These are phyloP conservation scores for Urochloa ruziziensis DNA, from an alignment of 176 grass and related monocot genomes.

Conservation along the genomic window DNA sequence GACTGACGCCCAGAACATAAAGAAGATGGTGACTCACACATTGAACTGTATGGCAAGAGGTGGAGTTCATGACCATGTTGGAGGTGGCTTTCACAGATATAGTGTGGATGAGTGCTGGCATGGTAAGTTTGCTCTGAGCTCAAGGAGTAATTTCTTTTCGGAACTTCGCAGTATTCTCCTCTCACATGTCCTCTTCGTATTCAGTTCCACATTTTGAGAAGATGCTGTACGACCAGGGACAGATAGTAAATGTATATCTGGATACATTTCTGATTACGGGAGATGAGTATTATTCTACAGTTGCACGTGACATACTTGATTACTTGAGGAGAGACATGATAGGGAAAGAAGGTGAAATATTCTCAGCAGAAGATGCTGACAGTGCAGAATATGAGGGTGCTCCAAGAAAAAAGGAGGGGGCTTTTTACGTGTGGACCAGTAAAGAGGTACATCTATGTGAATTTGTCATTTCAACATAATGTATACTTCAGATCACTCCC, in stretches of 20 bases:
- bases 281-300: constrained; percentile 65
- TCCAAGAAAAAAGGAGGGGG: constrained; percentile 80
- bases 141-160: not conserved
- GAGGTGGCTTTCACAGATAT: constrained; percentile 96
- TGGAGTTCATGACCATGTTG: constrained; percentile 90
- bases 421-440: constrained; percentile 90
- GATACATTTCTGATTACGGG: constrained; percentile 77
- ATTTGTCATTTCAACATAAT: not conserved
- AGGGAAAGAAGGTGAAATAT: constrained; percentile 84
- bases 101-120: constrained; percentile 98
- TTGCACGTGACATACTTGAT: constrained; percentile 81
- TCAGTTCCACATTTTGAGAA: constrained; percentile 99
- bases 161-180: constrained; percentile 2
- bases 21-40: constrained; percentile 79
- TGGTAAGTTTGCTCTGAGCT: constrained; percentile 45
- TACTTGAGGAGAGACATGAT: constrained; percentile 98
- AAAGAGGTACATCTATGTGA: constrained; percentile 55
- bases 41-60: constrained; percentile 93
- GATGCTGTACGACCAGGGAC: constrained; percentile 97
- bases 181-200: constrained; percentile 14
- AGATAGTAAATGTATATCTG: constrained; percentile 82
- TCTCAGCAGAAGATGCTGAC: constrained; percentile 97
- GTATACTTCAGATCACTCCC: not conserved
- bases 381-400: constrained; percentile 77
- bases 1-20: constrained; percentile 56